Evolutionary conservation across 345 rosid genomes (phyloP), one percentile per base, ranked within the genome.

Genomic region (Brassica rapa): DNA sequence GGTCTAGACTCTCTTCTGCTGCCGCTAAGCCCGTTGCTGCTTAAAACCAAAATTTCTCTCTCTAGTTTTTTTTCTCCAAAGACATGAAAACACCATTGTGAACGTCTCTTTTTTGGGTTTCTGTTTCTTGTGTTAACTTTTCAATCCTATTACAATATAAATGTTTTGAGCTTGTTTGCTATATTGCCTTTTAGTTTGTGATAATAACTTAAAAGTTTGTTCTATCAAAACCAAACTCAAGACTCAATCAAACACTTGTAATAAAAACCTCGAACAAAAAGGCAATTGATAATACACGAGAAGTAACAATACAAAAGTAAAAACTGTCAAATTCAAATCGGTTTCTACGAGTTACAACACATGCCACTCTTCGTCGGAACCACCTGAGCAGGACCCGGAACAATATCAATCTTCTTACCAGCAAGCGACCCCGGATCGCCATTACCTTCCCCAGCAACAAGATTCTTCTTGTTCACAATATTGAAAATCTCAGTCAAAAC

Each of bases 1-100:
- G 98, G 74, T 93, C 97, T 29, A 85, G 89, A 67, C 93, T 93
- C 19, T 93, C 94, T 62, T 91, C 94, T 56, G 84, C 93, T 72
- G 87, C 94, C 66, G 88, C 94, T 11, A 93, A 89, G 87, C 93
- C 96, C 8, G 65, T 83, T 24, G 83, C 84, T 4, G 89, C 91
- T 3, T 93, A 89, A 85, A 73, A 55, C 15, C 7, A 23, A 70
- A 19, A 71, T 55, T 49, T 49, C 56, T 37, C 23, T 53, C 35
- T 8, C 19, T 77, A 71, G 76, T 56, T 64, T 64, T 71, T 71
- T 77, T 71, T 71, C 23, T 14, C 16, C 39, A 16, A 43, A 71
- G 66, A 77, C 81, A 41, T 77, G 72, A 14, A 57, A 78, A 56
- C 27, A 4, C 67, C 41, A 66, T 66, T 65, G 57, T 78, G 77